Evolutionary conservation across 2,329 filamentous ascomycete species (phyloP), one percentile per base, ranked within the genome.

Genomic region (Aciculosporium take): DNA sequence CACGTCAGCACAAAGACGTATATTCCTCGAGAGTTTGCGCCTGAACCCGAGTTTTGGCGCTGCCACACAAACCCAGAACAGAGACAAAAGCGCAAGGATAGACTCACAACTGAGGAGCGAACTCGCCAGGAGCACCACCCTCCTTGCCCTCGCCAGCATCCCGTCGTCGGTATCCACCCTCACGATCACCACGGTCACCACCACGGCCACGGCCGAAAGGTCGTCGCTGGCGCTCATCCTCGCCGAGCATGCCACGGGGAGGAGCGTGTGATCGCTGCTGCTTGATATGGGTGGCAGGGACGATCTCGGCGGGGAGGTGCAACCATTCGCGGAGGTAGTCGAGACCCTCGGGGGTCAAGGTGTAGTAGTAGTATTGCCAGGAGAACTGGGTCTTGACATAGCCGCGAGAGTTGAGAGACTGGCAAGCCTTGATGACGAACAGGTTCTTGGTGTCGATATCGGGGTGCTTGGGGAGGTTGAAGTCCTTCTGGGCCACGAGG

Each of bases 341-440:
- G 67, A 98, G 89, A 73, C 91, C 91, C 79, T 96, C 88, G 64
- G 88, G 85, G 67, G 89, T 95, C 71, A 98, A 82, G 71, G 91
- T 95, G 82, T 98, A 98, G 84, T 98, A 98, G 83, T 96, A 94
- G 79, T 88, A 94, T 74, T 94, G 87, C 87, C 87, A 94, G 56
- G 87, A 94, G 84, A 98, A 98, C 72, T 93, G 91, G 60, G 91
- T 98, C 85, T 98, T 98, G 73, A 98, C 80, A 71, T 85, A 96
- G 66, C 89, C 89, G 67, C 91, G 89, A 58, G 88, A 95, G 74
- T 81, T 94, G 64, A 98, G 81, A 53, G 91, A 98, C 77, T 98
- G 91, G 73, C 80, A 82, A 62, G 91, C 91, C 81, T 98, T 98
- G 80, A 98, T 85, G 68, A 96, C 89, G 69, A 71, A 96, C 62